These are phyloP conservation scores for Alternaria postmessia DNA, from an alignment of 2,329 filamentous ascomycete species.

Conservation along the genomic window DNA sequence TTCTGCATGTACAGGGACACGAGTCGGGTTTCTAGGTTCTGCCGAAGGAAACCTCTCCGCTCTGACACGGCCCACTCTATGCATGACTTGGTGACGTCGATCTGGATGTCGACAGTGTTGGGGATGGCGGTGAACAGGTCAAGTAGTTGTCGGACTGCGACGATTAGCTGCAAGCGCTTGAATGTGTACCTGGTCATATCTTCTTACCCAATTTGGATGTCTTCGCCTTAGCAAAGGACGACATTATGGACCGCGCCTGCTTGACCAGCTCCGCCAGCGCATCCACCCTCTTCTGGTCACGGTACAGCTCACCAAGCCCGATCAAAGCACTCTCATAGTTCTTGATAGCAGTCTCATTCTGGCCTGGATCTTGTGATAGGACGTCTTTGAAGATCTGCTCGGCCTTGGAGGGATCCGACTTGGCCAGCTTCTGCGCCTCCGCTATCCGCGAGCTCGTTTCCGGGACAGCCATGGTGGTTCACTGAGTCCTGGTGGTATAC, in stretches of 20 bases:
- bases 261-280: conserved; percentile 90
- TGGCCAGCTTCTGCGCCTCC: conserved; percentile 86
- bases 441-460: conserved; percentile 73
- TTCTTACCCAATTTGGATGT: conserved; percentile 91
- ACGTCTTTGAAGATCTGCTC: conserved; percentile 90
- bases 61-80: conserved; percentile 99
- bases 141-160: conserved; percentile 88
- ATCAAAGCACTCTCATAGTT: conserved; percentile 92
- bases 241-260: conserved; percentile 88
- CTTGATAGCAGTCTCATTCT: conserved; percentile 84
- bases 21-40: conserved; percentile 96
- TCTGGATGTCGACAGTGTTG: conserved; percentile 92
- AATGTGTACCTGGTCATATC: neutral
- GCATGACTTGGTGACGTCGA: conserved; percentile 95
- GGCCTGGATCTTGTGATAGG: conserved; percentile 82
- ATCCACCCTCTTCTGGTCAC: conserved; percentile 82
- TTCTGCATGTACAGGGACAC: conserved; percentile 96
- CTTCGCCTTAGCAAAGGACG: conserved; percentile 98
- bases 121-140: conserved; percentile 95
- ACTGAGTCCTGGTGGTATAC: conserved; percentile 2
- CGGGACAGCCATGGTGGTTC: conserved; percentile 44
- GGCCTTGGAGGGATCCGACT: conserved; percentile 82
- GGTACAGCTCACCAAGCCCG: conserved; percentile 89
- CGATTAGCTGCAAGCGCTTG: conserved; percentile 10
- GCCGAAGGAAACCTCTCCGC: conserved; percentile 92